Base-by-base conservation (phyloP, 2,329 filamentous ascomycete genomes). In the Gyromitra esculenta region DNA sequence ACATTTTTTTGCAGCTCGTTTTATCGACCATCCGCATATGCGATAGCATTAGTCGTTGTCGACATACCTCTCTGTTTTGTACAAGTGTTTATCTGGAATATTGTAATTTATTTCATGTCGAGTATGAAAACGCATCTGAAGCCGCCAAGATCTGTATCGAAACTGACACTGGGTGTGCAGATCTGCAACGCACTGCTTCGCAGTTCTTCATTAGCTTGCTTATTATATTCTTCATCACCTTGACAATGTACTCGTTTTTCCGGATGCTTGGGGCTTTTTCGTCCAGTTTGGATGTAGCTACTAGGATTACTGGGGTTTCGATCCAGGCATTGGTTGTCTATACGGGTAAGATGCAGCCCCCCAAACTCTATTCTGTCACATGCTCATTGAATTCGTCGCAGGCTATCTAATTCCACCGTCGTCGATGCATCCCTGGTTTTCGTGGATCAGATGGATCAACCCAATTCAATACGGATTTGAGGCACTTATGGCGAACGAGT, bases 381-480 rank as follows among this genome's bases (percentile, higher is more conserved):
- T 73, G 25, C 43, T 66, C 6, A 73, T n/a, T 60, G 13, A 3
- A 67, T 11, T 54, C 21, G 35, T 50, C 25, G 31, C 25, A 73
- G 70, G 66, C 6, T 81, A 80, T 70, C 83, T 85, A 1, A 85
- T 88, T 69, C 86, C 86, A 8, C 84, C 83, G 0, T 64, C 45
- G 31, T 77, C 77, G 5, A 68, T 62, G 21, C 59, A 91, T 60
- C 77, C 77, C 3, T 79, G 77, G 77, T 69, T 79, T 52, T 71
- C 70, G n/a, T 79, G 77, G 77, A 50, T 79, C 25, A 68, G 86
- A 15, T 88, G 87, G 85, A 85, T 89, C 15, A 88, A 89, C 67
- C 89, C 89, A 3, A 85, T 91, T 1, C 87, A 89, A 67, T 91
- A 91, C 79, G 88, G 86, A 0, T 91, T 91, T 77, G 90, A 91